Conservation (phyloP, 164 flowering plant genomes). For the Tetracentron sinense region DNA sequence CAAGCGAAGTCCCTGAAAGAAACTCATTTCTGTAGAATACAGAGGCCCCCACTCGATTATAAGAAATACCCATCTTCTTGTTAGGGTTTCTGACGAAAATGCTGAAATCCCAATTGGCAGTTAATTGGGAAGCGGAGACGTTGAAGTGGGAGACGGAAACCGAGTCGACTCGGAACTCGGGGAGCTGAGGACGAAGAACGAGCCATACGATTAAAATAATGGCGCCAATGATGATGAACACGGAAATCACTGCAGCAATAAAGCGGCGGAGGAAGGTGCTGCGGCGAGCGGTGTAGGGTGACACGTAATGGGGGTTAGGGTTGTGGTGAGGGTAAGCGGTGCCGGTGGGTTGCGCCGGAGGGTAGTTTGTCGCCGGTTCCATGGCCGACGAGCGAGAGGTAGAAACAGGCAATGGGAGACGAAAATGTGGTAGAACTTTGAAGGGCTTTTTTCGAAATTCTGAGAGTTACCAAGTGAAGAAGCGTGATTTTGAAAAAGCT, state of each 20-base stretch:
- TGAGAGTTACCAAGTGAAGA: too few species aligned
- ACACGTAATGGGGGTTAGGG: constrained; percentile 9
- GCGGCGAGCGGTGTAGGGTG: constrained; percentile 10
- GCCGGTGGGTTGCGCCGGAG: constrained; percentile 14
- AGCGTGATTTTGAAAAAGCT: too few species aligned
- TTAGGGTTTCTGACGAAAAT: constrained; percentile 57
- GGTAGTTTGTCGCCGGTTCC: too few species aligned
- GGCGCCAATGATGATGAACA: constrained; percentile 21
- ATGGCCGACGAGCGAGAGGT: too few species aligned
- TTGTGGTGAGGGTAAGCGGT: constrained; percentile 14
- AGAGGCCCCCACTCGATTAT: constrained; percentile 25
- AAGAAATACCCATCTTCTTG: constrained; percentile 45
- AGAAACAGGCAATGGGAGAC: too few species aligned
- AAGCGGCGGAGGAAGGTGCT: constrained; percentile 24
- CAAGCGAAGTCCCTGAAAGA: constrained; percentile 33
- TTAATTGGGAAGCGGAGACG: constrained; percentile 23
- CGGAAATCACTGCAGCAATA: constrained; percentile 8
- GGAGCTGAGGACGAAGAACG: constrained; percentile 64
- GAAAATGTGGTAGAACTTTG: too few species aligned
- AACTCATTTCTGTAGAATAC: constrained; percentile 16
- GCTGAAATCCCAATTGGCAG: constrained; percentile 34
- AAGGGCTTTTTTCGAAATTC: too few species aligned
- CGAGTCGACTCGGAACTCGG: constrained; percentile 48
- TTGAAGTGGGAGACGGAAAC: constrained; percentile 43
- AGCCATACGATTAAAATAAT: constrained; percentile 27